These are phyloP conservation scores for Pleochaeta shiraiana DNA, from an alignment of 2,329 filamentous ascomycete genomes.

Conservation along the genomic window DNA sequence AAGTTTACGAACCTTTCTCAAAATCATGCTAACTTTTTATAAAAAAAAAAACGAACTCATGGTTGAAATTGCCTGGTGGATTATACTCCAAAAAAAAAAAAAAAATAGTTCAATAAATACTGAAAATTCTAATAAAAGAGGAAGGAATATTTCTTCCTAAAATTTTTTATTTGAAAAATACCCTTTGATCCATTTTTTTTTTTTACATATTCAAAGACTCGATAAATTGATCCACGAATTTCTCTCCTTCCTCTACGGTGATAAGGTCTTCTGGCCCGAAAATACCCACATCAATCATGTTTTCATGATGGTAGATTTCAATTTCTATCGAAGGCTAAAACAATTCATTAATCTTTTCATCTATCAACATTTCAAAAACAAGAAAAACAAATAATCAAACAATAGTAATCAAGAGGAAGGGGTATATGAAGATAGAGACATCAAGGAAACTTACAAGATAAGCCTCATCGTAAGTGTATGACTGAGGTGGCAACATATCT, in stretches of 20 bases:
- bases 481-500: not conserved
- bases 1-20: too few species aligned
- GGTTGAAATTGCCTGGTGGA: too few species aligned
- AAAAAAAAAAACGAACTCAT: too few species aligned
- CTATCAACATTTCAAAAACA: too few species aligned
- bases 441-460: slow-evolving; percentile 11
- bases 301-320: slow-evolving; percentile 13
- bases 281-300: slow-evolving; percentile 14
- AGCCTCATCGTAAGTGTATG: slow-evolving; percentile 6
- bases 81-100: too few species aligned
- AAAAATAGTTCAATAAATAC: too few species aligned
- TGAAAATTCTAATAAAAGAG: too few species aligned
- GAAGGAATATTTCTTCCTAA: too few species aligned
- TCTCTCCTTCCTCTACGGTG: slow-evolving; percentile 9
- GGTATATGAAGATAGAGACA: not conserved
- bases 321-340: slow-evolving; percentile 17
- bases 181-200: too few species aligned
- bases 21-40: too few species aligned
- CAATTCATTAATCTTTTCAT: not conserved
- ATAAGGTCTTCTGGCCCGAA: slow-evolving; percentile 14
- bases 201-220: not conserved
- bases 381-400: too few species aligned
- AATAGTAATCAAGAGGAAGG: not conserved
- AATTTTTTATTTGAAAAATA: too few species aligned
- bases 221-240: slow-evolving; percentile 10